Evolutionary conservation across 108 stramenopile genomes (phyloP), one percentile per base, ranked within the genome.

Genomic region (Pinguiococcus pyrenoidosus): DNA sequence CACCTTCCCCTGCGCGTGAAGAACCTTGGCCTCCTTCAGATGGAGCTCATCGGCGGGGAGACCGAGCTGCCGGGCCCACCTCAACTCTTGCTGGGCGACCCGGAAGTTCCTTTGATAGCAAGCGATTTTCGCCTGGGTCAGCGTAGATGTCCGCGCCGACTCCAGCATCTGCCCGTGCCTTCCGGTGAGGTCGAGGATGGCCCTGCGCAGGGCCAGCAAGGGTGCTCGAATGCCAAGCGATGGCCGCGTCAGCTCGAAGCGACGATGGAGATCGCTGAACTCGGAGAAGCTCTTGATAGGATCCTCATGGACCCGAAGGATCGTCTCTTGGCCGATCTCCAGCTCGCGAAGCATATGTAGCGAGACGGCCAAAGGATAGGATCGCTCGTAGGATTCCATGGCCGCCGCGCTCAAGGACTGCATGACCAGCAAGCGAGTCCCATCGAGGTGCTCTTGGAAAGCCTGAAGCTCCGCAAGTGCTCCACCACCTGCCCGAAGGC

Each of bases 331-430:
- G 40, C 59, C 41, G 1, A 12, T 34, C 4, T 48, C 21, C 13
- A 54, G 33, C 16, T 61, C 59, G 0, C 23, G 22, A 3, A 61
- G 18, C 8, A 28, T 32, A 6, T 61, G 59, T 0, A 61, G 34
- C n/a, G 51, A 38, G 51, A 52, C 32, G 26, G 53, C 41, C 32
- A 43, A 6, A 2, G 59, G 59, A 20, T 61, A 61, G 3, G 59
- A 16, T 7, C 51, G 16, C 0, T 13, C 34, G 3, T 61, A 61
- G 3, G 59, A 61, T 21, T 61, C 59, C 51, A 47, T 61, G 29
- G 51, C 46, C 32, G 49, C 59, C 30, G 59, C 44, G 5, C 51
- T 18, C 9, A 61, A 32, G 7, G 34, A 27, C 4, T 29, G 18
- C 59, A 61, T 61, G 13, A 49, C 45, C 1, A 53, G 51, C 25